A percentile compares a stretch with the other conserved stretches of the same genome.
phyloP scores from a whole-genome alignment of 2,329 filamentous ascomycete species.

The Dactylellina sp. region DNA sequence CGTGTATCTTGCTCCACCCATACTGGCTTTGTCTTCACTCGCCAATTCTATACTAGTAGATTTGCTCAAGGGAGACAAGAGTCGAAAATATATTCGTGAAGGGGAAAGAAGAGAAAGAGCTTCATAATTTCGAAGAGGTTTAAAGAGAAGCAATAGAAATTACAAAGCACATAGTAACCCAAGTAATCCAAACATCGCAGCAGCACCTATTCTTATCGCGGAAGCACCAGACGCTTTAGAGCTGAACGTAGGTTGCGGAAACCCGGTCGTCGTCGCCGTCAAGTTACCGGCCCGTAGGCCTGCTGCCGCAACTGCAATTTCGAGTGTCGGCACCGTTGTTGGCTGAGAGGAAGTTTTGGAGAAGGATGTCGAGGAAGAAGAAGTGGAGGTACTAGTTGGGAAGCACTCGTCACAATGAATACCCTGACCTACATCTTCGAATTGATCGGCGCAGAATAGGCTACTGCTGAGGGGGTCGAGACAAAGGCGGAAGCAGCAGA shows the following conservation, averaged over 20 bases:
- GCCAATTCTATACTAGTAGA: no score
- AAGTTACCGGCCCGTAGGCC: neutral
- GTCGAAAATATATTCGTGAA: no score
- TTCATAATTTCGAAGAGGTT: no score
- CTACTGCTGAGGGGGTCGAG: neutral
- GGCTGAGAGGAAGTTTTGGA: neutral
- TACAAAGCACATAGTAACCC: slow-evolving; percentile 12
- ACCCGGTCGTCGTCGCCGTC: neutral
- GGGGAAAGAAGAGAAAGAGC: no score
- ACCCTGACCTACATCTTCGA: neutral
- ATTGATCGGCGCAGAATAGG: slow-evolving; percentile 11
- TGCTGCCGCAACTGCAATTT: neutral
- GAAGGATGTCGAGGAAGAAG: neutral
- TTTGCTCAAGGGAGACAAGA: no score
- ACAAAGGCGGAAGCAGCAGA: slow-evolving; percentile 26
- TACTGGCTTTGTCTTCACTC: no score
- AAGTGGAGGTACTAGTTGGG: neutral
- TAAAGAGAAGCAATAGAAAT: neutral
- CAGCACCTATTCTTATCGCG: slow-evolving; percentile 15
- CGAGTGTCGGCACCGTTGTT: neutral
- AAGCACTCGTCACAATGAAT: slow-evolving; percentile 17
- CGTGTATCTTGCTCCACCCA: no score
- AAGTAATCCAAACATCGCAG: slow-evolving; percentile 11
- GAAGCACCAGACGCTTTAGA: slow-evolving; percentile 9
- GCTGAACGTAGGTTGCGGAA: slow-evolving; percentile 18